A percentile compares a stretch with the other conserved stretches of the same genome.
These are phyloP conservation scores for Arctium lappa DNA, from an alignment of 129 eudicot species.

Conservation along the genomic window DNA sequence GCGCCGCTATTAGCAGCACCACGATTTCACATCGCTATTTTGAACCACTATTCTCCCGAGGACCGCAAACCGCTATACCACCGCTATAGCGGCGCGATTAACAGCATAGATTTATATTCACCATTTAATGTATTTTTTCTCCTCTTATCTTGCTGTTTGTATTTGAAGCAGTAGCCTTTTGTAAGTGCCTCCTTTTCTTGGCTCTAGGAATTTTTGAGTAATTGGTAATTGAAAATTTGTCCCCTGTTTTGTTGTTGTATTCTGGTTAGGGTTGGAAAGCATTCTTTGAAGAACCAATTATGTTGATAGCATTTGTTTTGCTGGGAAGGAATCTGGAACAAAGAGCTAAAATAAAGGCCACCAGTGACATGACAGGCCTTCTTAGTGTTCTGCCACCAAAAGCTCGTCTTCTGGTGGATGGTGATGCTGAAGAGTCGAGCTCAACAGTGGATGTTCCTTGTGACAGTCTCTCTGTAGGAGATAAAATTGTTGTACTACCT, in stretches of 20 bases:
- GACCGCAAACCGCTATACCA: too few species aligned
- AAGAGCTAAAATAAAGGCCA: slow-evolving; percentile 94
- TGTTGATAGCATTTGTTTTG: slow-evolving; percentile 96
- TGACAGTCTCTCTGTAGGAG: slow-evolving; percentile 85
- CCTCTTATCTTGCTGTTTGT: not conserved
- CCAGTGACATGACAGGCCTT: slow-evolving; percentile 97
- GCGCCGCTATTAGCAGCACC: too few species aligned
- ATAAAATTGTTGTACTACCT: slow-evolving; percentile 83
- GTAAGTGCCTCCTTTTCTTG: not conserved
- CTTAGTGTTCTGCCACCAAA: slow-evolving; percentile 86
- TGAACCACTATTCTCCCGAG: too few species aligned
- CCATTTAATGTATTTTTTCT: not conserved
- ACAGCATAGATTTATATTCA: not conserved
- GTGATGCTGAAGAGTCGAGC: slow-evolving; percentile 42
- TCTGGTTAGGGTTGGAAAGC: slow-evolving; percentile 89
- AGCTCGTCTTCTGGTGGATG: slow-evolving; percentile 82
- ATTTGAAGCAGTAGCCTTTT: not conserved
- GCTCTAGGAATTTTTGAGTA: not conserved
- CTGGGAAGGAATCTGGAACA: slow-evolving; percentile 98
- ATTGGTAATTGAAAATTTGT: not conserved
- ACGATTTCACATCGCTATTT: too few species aligned
- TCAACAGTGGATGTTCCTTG: slow-evolving; percentile 91
- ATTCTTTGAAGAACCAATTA: slow-evolving; percentile 95
- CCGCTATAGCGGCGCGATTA: too few species aligned
- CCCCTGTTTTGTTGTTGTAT: not conserved